Evolutionary conservation across 768 basidiomycete species (phyloP), one percentile per base, ranked within the genome.

Genomic region (Gelatoporia subvermispora): DNA sequence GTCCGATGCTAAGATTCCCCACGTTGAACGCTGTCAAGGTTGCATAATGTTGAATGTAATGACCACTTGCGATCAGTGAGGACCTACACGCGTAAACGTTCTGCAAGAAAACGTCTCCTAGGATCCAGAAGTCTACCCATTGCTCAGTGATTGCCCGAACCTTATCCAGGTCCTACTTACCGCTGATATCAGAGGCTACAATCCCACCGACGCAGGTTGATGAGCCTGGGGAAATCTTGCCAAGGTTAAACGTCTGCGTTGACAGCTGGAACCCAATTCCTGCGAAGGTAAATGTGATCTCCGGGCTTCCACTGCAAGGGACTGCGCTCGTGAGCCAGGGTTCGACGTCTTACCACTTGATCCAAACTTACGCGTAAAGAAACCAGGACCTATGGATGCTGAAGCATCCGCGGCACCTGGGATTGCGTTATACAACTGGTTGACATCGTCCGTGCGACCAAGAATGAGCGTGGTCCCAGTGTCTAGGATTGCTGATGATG

Each of bases 61-160:
- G 7, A 31, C 13, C 28, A 31, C 28, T n/a, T 7, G 28, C 28
- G 13, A 31, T 13, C 7, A 31, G 5, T 31, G 28, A 31, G 5
- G 13, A 31, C 28, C 28, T 31, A 31, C 28, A 31, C 13, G 73
- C 65, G 52, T 75, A 79, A 22, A 75, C 72, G 44, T 71, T 74
- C 54, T 64, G 68, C 52, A 77, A 51, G 64, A 79, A 75, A 10
- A 62, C 56, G 25, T 68, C 68, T 5, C 71, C 71, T 22, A 72
- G 36, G 41, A 71, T 58, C 69, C 68, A 70, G 15, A 59, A 62
- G 22, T 51, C 57, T 20, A 13, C 13, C 28, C 28, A 13, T 7
- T 13, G 28, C 13, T 31, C 28, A 31, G 28, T 13, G 28, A 13
- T 31, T 13, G 5, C 28, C 7, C 28, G 28, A 31, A 31, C 28